These are phyloP conservation scores for Loxodes magnus DNA, from an alignment of 73 alveolate genomes.

Conservation along the genomic window DNA sequence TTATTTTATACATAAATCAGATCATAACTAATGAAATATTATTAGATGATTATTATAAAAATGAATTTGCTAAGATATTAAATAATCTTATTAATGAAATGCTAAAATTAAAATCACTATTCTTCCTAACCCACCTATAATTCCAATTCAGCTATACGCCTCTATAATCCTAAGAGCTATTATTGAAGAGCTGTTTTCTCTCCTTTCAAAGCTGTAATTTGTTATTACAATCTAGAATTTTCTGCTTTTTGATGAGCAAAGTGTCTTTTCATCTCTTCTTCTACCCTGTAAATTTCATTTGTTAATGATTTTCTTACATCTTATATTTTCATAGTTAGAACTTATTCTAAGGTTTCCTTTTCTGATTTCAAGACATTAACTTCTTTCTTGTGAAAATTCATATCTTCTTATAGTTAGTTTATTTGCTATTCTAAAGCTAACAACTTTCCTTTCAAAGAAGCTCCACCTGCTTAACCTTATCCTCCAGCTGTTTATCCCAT, in stretches of 20 bases:
- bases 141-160: slow-evolving; percentile 83
- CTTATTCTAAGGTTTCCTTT: slow-evolving; percentile 86
- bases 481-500: slow-evolving; percentile 9
- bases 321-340: slow-evolving; percentile 82
- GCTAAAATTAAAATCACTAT: too few relatives aligned
- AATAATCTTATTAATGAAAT: too few relatives aligned
- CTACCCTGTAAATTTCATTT: slow-evolving; percentile 86
- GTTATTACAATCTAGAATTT: slow-evolving; percentile 71
- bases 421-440: slow-evolving; percentile 24
- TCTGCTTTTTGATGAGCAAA: slow-evolving; percentile 80
- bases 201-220: slow-evolving; percentile 72
- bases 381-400: slow-evolving; percentile 89
- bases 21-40: too few relatives aligned
- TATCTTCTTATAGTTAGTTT: slow-evolving; percentile 63
- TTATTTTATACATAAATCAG: too few relatives aligned
- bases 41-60: too few relatives aligned
- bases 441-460: slow-evolving; percentile 47
- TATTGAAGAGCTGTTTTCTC: slow-evolving; percentile 79
- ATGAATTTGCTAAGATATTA: too few relatives aligned
- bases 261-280: slow-evolving; percentile 93
- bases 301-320: slow-evolving; percentile 90
- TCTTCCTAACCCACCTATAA: slow-evolving; percentile 76
- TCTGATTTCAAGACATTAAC: slow-evolving; percentile 79
- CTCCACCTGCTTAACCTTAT: slow-evolving; percentile 46
- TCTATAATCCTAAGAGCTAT: slow-evolving; percentile 68